These are phyloP conservation scores for Silybum marianum DNA, from an alignment of 129 eudicot species.

Conservation along the genomic window DNA sequence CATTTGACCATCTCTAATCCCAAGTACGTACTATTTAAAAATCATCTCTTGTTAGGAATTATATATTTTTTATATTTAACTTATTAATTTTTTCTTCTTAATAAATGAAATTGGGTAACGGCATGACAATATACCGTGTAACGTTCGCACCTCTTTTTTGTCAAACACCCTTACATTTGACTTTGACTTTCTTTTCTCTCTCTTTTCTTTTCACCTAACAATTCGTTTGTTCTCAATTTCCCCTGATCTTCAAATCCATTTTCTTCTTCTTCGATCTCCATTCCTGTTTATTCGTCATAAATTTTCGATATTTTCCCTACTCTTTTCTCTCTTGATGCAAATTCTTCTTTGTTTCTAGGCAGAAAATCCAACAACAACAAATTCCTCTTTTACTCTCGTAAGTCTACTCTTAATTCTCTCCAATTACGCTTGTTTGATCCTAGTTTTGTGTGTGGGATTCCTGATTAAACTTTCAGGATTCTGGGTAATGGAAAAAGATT, in stretches of 20 bases:
- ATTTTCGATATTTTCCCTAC: background rate
- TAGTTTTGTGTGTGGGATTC: background rate
- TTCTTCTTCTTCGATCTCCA: background rate
- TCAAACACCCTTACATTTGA: background rate
- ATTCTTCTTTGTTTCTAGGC: background rate
- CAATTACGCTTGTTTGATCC: background rate
- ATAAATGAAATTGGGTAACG: no score
- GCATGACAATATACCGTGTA: no score
- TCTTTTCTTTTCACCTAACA: background rate
- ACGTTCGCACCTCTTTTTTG: background rate
- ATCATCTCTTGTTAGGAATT: no score
- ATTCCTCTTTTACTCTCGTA: background rate
- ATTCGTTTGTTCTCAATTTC: background rate
- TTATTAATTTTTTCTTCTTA: no score
- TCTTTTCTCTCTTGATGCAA: background rate
- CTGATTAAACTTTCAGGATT: background rate
- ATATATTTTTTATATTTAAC: no score
- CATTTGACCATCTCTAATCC: no score
- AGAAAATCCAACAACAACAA: background rate
- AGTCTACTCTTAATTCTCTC: constrained; percentile 1
- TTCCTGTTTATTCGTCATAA: background rate
- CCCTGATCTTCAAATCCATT: background rate
- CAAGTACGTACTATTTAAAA: no score
- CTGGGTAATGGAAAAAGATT: background rate
- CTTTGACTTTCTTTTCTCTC: background rate